Conservation (phyloP, 805 yeast species). For the Candida xyloterini region DNA sequence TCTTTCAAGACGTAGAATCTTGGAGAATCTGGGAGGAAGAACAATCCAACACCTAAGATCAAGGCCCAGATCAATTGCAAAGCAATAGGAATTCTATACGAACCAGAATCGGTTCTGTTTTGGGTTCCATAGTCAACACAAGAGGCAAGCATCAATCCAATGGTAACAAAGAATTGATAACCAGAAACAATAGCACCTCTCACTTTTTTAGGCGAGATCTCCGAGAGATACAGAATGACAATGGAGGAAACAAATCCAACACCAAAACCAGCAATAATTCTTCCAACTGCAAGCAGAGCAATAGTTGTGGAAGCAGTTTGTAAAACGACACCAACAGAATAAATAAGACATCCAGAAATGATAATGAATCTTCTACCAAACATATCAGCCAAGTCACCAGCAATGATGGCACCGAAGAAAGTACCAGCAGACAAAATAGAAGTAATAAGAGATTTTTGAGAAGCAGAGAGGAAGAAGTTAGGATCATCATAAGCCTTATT, state of each 20-base stretch:
- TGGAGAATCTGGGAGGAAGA: slow-evolving; percentile 73
- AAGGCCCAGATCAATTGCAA: slow-evolving; percentile 71
- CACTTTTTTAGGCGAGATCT: slow-evolving; percentile 73
- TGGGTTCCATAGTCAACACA: slow-evolving; percentile 70
- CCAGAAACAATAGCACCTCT: slow-evolving; percentile 76
- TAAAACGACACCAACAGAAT: slow-evolving; percentile 46
- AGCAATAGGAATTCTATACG: slow-evolving; percentile 75
- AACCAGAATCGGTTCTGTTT: slow-evolving; percentile 46
- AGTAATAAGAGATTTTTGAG: slow-evolving; percentile 49
- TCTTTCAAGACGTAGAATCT: slow-evolving; percentile 62
- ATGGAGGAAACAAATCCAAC: slow-evolving; percentile 77
- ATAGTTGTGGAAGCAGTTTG: slow-evolving; percentile 47
- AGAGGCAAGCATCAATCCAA: slow-evolving; percentile 70
- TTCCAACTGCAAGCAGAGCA: slow-evolving; percentile 58
- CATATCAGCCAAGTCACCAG: slow-evolving; percentile 49
- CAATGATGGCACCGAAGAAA: slow-evolving; percentile 60
- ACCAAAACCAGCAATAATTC: slow-evolving; percentile 71
- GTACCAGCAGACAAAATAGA: slow-evolving; percentile 75
- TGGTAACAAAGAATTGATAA: slow-evolving; percentile 62
- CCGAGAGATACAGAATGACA: slow-evolving; percentile 77
- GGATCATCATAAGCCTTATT: slow-evolving; percentile 19
- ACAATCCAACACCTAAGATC: slow-evolving; percentile 57
- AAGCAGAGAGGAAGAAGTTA: slow-evolving; percentile 25
- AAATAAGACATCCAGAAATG: slow-evolving; percentile 41
- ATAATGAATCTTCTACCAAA: slow-evolving; percentile 50